These are phyloP conservation scores for Dentiscutata heterogama DNA, from an alignment of 371 early-diverging fungal genomes.

Conservation along the genomic window DNA sequence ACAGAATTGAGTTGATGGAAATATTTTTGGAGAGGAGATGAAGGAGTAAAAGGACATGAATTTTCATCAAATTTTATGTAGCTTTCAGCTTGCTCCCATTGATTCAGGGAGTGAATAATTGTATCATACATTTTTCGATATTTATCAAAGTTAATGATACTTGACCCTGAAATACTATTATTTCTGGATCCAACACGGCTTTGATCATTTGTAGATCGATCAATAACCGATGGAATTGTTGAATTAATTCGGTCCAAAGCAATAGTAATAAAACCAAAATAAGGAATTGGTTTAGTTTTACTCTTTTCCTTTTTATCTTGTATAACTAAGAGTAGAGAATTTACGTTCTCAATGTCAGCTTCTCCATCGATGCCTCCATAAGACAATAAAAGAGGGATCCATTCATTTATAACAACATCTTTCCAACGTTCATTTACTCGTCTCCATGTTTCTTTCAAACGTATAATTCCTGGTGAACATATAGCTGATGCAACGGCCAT, in stretches of 20 bases:
- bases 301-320: constrained; percentile 7
- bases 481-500: constrained; percentile 79
- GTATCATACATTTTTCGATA: constrained; percentile 57
- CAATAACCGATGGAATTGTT: constrained; percentile 26
- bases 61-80: background rate
- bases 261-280: constrained; percentile 45
- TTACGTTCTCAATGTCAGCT: constrained; percentile 46
- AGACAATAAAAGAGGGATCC: constrained; percentile 67
- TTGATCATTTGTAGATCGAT: background rate
- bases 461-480: constrained; percentile 76
- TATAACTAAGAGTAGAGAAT: constrained; percentile 44
- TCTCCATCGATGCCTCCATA: constrained; percentile 56
- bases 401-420: constrained; percentile 60
- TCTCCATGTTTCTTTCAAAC: constrained; percentile 83
- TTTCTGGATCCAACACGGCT: constrained; percentile 28
- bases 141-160: constrained; percentile 58
- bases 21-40: constrained; percentile 51
- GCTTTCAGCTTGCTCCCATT: constrained; percentile 46
- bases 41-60: constrained; percentile 25
- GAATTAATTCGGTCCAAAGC: constrained; percentile 44
- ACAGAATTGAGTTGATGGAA: constrained; percentile 55
- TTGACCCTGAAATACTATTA: constrained; percentile 37
- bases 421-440: constrained; percentile 65
- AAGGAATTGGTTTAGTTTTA: constrained; percentile 38
- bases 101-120: constrained; percentile 50